Base-by-base conservation (phyloP, 2,329 filamentous ascomycete genomes). In the Leptographium lundbergii region DNA sequence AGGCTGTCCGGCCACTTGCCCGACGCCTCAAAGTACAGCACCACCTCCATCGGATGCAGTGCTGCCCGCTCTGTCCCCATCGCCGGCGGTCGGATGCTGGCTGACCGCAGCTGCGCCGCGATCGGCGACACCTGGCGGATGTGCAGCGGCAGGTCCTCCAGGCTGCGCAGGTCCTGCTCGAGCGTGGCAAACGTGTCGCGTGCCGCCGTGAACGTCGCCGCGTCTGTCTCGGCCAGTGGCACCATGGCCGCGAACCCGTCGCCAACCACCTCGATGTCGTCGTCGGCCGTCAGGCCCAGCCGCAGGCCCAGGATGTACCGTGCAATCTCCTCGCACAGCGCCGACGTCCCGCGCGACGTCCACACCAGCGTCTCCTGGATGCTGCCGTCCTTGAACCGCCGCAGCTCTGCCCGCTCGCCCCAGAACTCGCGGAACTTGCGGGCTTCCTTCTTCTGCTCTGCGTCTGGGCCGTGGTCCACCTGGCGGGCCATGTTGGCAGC, bases 331-430 rank as follows among this genome's bases (percentile, higher is more conserved):
- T 90, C 81, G 57, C 90, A 82, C 24, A 96, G 82, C 7, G 85
- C 81, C 3, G 78, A 75, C 1, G 83, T 75, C 1, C 80, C 75
- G 58, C 81, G 78, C 13, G 85, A 81, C 2, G 78, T 78, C 94
- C 94, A 99, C 24, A 95, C 86, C 34, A 97, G 76, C 67, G 89
- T 96, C 71, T 99, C 95, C 10, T 91, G 79, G 64, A 99, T 96
- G 66, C 87, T 92, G 25, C 94, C 94, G 67, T 97, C 91, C 66
- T 91, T 95, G 77, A 99, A 99, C 24, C 94, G 88, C 63, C 94
- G 84, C 53, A 99, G 78, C 70, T 99, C 94, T 1, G 94, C 83
- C 69, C 94, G 95, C 11, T 92, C 87, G 7, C 92, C 94, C 94
- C 95, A 99, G 69, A 99, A 97, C 39, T 86, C 82, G 42, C 89